Evolutionary conservation across 73 alveolate species (phyloP).

Genomic region (Stentor coeruleus): DNA sequence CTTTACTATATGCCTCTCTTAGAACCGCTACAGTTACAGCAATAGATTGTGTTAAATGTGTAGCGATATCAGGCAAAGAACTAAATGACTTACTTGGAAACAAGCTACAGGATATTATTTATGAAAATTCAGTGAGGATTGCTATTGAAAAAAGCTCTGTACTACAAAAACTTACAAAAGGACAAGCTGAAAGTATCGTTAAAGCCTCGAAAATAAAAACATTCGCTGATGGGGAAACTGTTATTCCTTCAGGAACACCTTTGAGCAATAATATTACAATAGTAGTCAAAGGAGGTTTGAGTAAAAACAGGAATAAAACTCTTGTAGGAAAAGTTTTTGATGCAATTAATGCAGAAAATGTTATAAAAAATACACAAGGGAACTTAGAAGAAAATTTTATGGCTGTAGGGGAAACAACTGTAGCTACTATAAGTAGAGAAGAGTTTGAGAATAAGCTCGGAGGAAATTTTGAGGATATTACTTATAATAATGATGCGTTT

Average conservation of each 20-base stretch:
- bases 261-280: background rate
- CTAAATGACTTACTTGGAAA: constrained; percentile 3
- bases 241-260: constrained; percentile 11
- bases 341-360: background rate
- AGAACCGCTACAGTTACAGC: constrained; percentile 58
- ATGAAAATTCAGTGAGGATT: constrained; percentile 2
- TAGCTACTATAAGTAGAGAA: background rate
- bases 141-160: background rate
- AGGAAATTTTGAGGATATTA: background rate
- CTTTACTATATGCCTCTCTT: constrained; percentile 40
- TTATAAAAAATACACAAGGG: background rate
- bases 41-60: background rate
- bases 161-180: constrained; percentile 13
- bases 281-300: constrained; percentile 20
- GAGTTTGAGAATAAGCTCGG: background rate
- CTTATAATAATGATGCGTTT: background rate
- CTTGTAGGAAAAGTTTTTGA: background rate
- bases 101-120: constrained; percentile 16
- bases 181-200: background rate
- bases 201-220: background rate
- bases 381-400: background rate
- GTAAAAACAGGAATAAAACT: background rate
- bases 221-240: background rate
- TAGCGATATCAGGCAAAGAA: background rate
- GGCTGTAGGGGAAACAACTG: background rate